Percentiles rank a stretch among this genome's conserved stretches.
Evolutionary conservation across 306 rosid genomes (phyloP).

Genomic region (Sindora glabra): DNA sequence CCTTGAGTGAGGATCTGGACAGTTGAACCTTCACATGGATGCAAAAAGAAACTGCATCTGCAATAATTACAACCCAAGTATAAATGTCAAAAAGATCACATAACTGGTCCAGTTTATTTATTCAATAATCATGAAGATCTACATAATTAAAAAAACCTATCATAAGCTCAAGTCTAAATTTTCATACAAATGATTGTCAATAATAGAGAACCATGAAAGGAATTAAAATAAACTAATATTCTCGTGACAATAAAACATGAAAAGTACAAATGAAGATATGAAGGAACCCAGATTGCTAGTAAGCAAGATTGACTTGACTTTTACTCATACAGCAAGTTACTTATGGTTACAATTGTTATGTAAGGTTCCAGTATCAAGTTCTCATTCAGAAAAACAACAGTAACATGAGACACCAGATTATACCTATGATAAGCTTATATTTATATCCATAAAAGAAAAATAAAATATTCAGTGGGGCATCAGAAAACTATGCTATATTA

Average conservation of each 20-base stretch:
- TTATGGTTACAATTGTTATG: neutral
- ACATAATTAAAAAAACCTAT: neutral
- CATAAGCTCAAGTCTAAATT: too few species aligned
- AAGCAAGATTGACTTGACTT: too few species aligned
- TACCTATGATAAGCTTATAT: too few species aligned
- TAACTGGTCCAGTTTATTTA: neutral
- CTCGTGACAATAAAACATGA: neutral
- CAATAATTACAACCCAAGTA: slow-evolving; percentile 5
- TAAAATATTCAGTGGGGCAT: neutral
- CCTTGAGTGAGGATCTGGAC: slow-evolving; percentile 93
- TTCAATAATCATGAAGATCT: neutral
- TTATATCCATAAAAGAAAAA: too few species aligned
- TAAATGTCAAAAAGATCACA: slow-evolving; percentile 6
- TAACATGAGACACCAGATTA: too few species aligned
- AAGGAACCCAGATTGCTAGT: too few species aligned
- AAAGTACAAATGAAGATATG: too few species aligned
- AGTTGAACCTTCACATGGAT: slow-evolving; percentile 87
- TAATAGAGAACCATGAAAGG: too few species aligned
- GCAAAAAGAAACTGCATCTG: slow-evolving; percentile 98
- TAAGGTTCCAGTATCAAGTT: neutral
- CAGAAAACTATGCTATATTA: neutral
- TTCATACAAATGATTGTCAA: too few species aligned
- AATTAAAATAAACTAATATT: neutral
- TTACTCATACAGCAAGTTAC: slow-evolving; percentile 5
- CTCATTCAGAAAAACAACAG: neutral